Conservation (phyloP, 352 stramenopile genomes). For the Phytophthora sojae region DNA sequence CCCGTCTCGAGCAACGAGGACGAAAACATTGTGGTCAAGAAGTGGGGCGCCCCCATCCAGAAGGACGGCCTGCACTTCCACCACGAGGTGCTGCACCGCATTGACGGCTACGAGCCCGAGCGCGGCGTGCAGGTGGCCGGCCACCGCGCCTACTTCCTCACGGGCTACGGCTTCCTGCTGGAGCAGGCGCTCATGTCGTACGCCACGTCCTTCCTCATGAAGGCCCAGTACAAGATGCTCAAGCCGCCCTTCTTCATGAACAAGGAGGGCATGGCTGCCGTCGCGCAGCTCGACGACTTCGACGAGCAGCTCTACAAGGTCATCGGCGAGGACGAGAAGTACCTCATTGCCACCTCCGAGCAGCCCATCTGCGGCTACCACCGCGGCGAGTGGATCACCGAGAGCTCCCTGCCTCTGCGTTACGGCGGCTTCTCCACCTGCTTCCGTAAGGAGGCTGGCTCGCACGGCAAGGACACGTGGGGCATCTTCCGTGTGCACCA, state of each 20-base stretch:
- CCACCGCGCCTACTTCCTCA: constrained; percentile 99
- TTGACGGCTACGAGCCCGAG: constrained; percentile 99
- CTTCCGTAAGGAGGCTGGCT: constrained; percentile 99
- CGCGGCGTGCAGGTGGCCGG: constrained; percentile 96
- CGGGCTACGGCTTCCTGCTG: constrained; percentile 97
- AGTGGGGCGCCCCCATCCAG: constrained; percentile 76
- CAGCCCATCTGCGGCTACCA: constrained; percentile 99
- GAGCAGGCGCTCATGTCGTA: constrained; percentile 99
- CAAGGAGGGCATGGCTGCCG: constrained; percentile 98
- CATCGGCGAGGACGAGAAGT: constrained; percentile 97
- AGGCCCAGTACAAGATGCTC: constrained; percentile 97
- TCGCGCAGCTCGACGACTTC: constrained; percentile 99
- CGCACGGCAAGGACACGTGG: constrained; percentile 99
- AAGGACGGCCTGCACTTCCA: constrained; percentile 93
- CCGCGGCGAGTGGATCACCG: constrained; percentile 93
- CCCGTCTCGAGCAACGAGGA: constrained; percentile 97
- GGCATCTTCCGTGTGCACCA: constrained; percentile 99
- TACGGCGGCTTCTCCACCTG: constrained; percentile 98
- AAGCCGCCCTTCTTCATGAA: constrained; percentile 99
- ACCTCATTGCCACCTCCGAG: constrained; percentile 99
- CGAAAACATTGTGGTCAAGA: constrained; percentile 94
- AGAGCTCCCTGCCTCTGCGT: constrained; percentile 80
- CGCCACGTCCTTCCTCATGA: constrained; percentile 96
- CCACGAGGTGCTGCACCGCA: constrained; percentile 97
- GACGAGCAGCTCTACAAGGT: constrained; percentile 99